These are phyloP conservation scores for Suillus discolor DNA, from an alignment of 768 basidiomycete genomes.

Conservation along the genomic window DNA sequence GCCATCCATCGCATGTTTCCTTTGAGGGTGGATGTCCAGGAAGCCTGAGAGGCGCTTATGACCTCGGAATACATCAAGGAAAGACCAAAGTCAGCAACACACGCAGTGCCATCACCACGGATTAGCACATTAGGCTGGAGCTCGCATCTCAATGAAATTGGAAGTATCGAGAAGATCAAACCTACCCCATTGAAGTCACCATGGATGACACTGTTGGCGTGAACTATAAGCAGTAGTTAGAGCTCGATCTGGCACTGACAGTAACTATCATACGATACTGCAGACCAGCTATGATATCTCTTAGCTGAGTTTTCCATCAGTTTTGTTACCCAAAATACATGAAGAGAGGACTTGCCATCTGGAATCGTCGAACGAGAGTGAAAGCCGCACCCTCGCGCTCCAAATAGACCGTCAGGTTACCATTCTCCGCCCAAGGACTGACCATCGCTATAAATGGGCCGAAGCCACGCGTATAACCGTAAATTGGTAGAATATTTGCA, in stretches of 20 bases:
- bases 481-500: conserved; percentile 29
- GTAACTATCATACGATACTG: conserved; percentile 15
- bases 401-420: conserved; percentile 27
- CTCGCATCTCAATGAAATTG: neutral
- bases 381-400: conserved; percentile 14
- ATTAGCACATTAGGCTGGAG: conserved; percentile 39
- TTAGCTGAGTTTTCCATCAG: neutral
- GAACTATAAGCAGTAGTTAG: neutral
- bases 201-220: conserved; percentile 37
- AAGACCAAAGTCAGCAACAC: conserved; percentile 43
- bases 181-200: conserved; percentile 49
- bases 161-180: neutral
- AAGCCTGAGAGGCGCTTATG: conserved; percentile 18
- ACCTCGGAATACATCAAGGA: conserved; percentile 30
- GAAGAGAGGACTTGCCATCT: conserved; percentile 16
- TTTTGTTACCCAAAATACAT: neutral
- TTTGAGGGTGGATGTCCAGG: conserved; percentile 35
- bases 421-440: conserved; percentile 36
- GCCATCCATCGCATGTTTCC: conserved; percentile 45
- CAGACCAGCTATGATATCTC: conserved; percentile 20
- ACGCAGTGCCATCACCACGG: conserved; percentile 31
- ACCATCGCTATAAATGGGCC: conserved; percentile 35
- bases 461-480: conserved; percentile 31
- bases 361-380: conserved; percentile 5
- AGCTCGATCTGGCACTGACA: neutral